Evolutionary conservation across 345 rosid genomes (phyloP).

Genomic region (Citrus cavaleriei): DNA sequence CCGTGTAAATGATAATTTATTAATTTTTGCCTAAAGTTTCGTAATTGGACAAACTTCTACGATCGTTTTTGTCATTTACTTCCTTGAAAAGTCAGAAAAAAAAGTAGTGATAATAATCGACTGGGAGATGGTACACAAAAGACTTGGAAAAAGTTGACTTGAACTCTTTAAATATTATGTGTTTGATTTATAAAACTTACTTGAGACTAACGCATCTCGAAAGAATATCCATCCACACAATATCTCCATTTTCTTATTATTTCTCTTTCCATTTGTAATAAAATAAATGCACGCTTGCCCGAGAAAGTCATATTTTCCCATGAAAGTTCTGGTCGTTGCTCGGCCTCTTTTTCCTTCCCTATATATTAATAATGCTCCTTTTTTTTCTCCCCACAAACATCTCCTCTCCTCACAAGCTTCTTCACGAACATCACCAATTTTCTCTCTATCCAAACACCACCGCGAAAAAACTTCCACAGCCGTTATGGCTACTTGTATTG

Average conservation of each 20-base stretch:
- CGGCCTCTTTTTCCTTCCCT: constrained; percentile 31
- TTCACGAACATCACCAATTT: background rate
- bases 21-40: no score
- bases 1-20: no score
- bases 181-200: background rate
- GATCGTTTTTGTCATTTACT: no score
- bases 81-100: background rate
- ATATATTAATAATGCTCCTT: constrained; percentile 21
- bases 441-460: background rate
- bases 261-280: background rate
- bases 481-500: constrained; percentile 72
- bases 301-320: constrained; percentile 36
- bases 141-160: background rate
- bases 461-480: background rate
- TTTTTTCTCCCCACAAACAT: constrained; percentile 5
- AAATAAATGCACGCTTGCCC: constrained; percentile 2
- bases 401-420: constrained; percentile 10
- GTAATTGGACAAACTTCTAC: no score
- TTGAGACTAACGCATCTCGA: no score
- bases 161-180: background rate
- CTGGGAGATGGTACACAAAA: background rate
- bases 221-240: background rate
- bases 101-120: background rate
- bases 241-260: background rate
- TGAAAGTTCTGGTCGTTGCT: constrained; percentile 36